Percentiles rank a stretch among this genome's conserved stretches.
phyloP scores from a whole-genome alignment of 208 protist genomes.

The Trypanosomatidae sp. region DNA sequence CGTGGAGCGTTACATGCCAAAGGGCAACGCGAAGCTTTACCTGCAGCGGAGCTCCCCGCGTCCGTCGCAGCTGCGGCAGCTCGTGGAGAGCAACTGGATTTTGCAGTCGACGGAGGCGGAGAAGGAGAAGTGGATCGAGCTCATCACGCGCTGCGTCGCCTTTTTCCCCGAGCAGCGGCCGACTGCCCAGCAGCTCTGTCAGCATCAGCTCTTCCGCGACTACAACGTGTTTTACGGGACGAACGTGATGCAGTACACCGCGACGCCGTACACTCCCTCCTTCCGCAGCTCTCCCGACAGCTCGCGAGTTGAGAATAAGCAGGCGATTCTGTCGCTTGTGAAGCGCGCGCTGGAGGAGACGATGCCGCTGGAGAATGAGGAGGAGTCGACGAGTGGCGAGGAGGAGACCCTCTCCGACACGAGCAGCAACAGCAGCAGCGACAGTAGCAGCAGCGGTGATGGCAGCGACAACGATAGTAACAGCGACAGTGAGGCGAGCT shows the following conservation, averaged over 20 bases:
- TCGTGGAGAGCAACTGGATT: conserved; percentile 58
- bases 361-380: conserved; percentile 29
- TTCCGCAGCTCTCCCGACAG: conserved; percentile 32
- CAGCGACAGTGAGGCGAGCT: conserved; percentile 2
- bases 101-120: conserved; percentile 38
- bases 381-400: conserved; percentile 35
- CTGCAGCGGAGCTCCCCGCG: conserved; percentile 60
- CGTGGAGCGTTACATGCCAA: conserved; percentile 67
- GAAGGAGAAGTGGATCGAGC: conserved; percentile 68
- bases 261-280: conserved; percentile 44
- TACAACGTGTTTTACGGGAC: conserved; percentile 69
- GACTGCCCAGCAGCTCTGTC: conserved; percentile 66
- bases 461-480: too few relatives aligned
- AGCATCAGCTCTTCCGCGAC: conserved; percentile 63
- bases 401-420: conserved; percentile 4
- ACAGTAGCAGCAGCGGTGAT: conserved; percentile 10
- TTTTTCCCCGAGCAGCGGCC: conserved; percentile 86
- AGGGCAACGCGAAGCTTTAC: conserved; percentile 77
- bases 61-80: conserved; percentile 47
- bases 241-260: conserved; percentile 63
- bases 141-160: conserved; percentile 71
- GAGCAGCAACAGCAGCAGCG: conserved; percentile 6
- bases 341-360: conserved; percentile 28
- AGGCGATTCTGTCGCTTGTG: conserved; percentile 45
- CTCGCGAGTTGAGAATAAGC: conserved; percentile 55